Conservation (phyloP, 805 yeast species). For the Candida dajiaensis region DNA sequence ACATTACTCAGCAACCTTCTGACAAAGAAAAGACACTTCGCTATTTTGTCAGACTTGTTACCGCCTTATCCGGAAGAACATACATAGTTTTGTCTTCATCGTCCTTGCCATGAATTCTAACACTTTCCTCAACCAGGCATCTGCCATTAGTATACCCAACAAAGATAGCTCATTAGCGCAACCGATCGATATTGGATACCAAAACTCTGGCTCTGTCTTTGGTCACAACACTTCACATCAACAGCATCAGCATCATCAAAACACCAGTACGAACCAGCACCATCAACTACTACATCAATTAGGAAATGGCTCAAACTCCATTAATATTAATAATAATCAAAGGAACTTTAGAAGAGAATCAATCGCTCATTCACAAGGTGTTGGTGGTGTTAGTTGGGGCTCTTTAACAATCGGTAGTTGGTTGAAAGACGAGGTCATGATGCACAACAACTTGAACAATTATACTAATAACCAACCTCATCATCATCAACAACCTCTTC, state of each 20-base stretch:
- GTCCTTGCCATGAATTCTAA: slow-evolving; percentile 12
- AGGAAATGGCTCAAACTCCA: slow-evolving; percentile 14
- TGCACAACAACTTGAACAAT: slow-evolving; percentile 28
- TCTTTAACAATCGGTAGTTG: slow-evolving; percentile 92
- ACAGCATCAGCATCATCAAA: slow-evolving; percentile 4
- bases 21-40: too few species aligned
- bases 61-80: too few species aligned
- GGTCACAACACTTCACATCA: slow-evolving; percentile 12
- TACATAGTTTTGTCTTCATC: too few species aligned
- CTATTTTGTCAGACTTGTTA: too few species aligned
- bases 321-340: slow-evolving; percentile 26
- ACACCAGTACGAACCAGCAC: not conserved
- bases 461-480: slow-evolving; percentile 10
- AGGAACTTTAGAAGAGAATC: slow-evolving; percentile 72
- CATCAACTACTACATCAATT: not conserved
- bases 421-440: slow-evolving; percentile 89
- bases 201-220: slow-evolving; percentile 26
- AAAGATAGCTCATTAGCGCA: slow-evolving; percentile 20
- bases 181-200: slow-evolving; percentile 34
- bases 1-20: not conserved
- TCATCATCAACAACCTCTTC: slow-evolving; percentile 10
- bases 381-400: slow-evolving; percentile 98
- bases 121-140: slow-evolving; percentile 19
- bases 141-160: slow-evolving; percentile 29
- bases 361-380: slow-evolving; percentile 93